A percentile compares a stretch with the other conserved stretches of the same genome.
phyloP scores from a whole-genome alignment of 2,329 filamentous ascomycete species.

The Cadophora sp. region DNA sequence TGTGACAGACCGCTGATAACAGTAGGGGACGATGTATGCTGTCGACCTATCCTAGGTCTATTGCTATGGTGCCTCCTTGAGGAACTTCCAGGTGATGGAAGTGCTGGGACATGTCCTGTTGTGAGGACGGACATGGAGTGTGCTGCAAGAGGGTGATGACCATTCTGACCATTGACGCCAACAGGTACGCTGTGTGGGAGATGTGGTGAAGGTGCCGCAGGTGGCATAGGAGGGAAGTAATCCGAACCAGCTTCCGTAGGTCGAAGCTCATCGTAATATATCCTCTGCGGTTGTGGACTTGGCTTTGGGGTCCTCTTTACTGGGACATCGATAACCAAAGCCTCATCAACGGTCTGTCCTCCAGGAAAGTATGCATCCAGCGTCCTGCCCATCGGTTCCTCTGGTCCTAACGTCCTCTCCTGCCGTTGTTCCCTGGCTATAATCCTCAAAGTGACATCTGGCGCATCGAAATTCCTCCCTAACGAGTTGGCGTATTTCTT shows the following conservation, averaged over 20 bases:
- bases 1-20: constrained; percentile 54
- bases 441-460: constrained; percentile 84
- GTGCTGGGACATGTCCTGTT: constrained; percentile 78
- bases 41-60: constrained; percentile 68
- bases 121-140: constrained; percentile 82
- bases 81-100: constrained; percentile 82
- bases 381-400: constrained; percentile 80
- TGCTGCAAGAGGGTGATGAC: constrained; percentile 45
- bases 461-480: constrained; percentile 86
- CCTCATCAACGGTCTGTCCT: constrained; percentile 87
- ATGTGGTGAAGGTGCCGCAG: constrained; percentile 42
- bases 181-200: constrained; percentile 41
- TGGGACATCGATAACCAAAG: constrained; percentile 88
- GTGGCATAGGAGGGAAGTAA: constrained; percentile 80
- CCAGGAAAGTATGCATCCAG: constrained; percentile 85
- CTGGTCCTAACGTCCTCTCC: constrained; percentile 80
- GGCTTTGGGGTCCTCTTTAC: constrained; percentile 77
- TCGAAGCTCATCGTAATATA: constrained; percentile 64
- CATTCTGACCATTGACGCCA: constrained; percentile 37
- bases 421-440: constrained; percentile 69
- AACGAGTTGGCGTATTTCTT: constrained; percentile 94
- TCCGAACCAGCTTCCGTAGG: constrained; percentile 75
- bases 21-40: constrained; percentile 84
- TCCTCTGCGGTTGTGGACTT: constrained; percentile 68
- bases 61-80: constrained; percentile 63